Evolutionary conservation across 176 grass and related monocot genomes (phyloP).

Genomic region (Elymus sibiricus): DNA sequence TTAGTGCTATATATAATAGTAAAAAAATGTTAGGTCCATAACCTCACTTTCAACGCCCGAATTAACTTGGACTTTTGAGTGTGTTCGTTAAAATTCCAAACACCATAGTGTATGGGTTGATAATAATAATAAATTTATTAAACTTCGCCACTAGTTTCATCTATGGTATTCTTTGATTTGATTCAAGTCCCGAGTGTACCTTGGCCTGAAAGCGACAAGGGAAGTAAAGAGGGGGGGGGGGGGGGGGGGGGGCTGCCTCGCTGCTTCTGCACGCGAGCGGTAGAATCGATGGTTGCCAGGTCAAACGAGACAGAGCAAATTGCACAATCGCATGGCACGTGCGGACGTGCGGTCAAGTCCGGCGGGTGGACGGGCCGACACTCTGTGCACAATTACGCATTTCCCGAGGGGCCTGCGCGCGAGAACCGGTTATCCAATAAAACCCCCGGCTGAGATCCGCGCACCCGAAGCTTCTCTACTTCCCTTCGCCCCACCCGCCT

Average conservation of each 20-base stretch:
- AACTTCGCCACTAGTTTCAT: too few relatives aligned
- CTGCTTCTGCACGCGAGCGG: background rate
- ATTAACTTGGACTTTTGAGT: background rate
- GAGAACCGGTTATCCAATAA: slow-evolving; percentile 21
- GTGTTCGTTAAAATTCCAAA: background rate
- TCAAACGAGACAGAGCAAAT: background rate
- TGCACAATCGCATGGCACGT: background rate
- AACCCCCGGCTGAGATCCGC: slow-evolving; percentile 17
- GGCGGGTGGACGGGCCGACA: background rate
- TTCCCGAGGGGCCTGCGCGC: background rate
- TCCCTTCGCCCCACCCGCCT: background rate
- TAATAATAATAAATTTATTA: too few relatives aligned
- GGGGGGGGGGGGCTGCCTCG: background rate
- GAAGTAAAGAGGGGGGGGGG: too few relatives aligned
- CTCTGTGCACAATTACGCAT: background rate
- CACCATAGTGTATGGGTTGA: too few relatives aligned
- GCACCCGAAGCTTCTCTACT: slow-evolving; percentile 36
- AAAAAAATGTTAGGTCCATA: too few relatives aligned
- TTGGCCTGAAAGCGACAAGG: too few relatives aligned
- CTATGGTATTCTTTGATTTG: too few relatives aligned
- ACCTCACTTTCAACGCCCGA: background rate
- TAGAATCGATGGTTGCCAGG: background rate
- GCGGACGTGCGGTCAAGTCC: background rate
- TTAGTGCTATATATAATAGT: too few relatives aligned
- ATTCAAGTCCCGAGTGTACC: background rate